These are phyloP conservation scores for Botryosphaeria dothidea DNA, from an alignment of 2,329 filamentous ascomycete species.

Conservation along the genomic window DNA sequence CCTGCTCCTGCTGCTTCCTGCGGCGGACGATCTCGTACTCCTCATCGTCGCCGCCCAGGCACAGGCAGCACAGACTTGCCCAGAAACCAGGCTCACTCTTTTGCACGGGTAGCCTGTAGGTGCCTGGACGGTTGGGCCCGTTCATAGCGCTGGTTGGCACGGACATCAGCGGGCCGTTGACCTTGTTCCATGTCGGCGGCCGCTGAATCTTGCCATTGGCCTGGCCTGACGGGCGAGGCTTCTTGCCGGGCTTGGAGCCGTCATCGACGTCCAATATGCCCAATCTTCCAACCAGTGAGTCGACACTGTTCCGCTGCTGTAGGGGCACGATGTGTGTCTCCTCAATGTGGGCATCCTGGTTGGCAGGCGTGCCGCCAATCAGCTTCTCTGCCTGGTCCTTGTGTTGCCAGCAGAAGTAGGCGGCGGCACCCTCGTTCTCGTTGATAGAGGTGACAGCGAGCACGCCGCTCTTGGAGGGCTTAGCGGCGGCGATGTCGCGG, in stretches of 20 bases:
- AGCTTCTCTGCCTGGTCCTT: conserved; percentile 72
- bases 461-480: conserved; percentile 40
- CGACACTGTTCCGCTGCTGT: conserved; percentile 73
- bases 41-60: conserved; percentile 35
- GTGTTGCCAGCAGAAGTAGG: conserved; percentile 93
- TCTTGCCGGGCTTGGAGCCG: conserved; percentile 6
- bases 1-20: conserved; percentile 32
- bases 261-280: conserved; percentile 69
- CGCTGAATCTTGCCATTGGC: conserved; percentile 30
- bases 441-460: conserved; percentile 48
- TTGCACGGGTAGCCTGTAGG: conserved; percentile 14
- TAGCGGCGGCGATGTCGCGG: conserved; percentile 61
- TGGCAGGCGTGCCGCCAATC: conserved; percentile 24
- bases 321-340: conserved; percentile 55
- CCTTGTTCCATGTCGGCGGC: conserved; percentile 47
- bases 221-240: conserved; percentile 26
- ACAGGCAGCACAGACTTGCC: conserved; percentile 43
- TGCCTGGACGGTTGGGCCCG: conserved; percentile 1
- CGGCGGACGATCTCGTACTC: conserved; percentile 47
- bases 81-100: conserved; percentile 40
- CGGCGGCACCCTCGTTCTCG: conserved; percentile 56
- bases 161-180: conserved; percentile 47
- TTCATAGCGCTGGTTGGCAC: conserved; percentile 41
- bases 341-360: conserved; percentile 19
- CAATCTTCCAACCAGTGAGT: conserved; percentile 79